phyloP scores from a whole-genome alignment of 2,329 filamentous ascomycete genomes.

The Epichloe brachyelytri region DNA sequence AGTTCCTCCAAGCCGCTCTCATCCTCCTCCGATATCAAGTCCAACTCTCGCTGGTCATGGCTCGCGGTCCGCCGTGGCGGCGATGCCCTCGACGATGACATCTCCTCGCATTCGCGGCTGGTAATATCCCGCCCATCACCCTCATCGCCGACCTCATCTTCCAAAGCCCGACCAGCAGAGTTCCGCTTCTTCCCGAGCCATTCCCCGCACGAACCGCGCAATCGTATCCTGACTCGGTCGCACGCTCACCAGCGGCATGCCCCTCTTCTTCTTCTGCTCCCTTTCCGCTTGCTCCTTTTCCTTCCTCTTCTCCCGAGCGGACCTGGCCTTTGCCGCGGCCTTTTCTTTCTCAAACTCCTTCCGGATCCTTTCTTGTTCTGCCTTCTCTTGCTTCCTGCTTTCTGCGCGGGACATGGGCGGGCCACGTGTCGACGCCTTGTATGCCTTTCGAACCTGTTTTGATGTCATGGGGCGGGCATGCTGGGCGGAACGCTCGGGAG shows the following conservation, averaged over 20 bases:
- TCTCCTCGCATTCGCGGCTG: neutral
- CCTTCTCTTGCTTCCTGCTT: slow-evolving; percentile 24
- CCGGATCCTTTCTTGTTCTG: slow-evolving; percentile 41
- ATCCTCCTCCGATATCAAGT: slow-evolving; percentile 12
- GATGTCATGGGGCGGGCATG: slow-evolving; percentile 24
- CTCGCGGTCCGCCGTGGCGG: neutral
- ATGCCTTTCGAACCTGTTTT: slow-evolving; percentile 27
- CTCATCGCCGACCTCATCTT: neutral
- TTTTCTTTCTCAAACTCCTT: slow-evolving; percentile 39
- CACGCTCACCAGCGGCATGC: slow-evolving; percentile 40
- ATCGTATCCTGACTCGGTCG: slow-evolving; percentile 46
- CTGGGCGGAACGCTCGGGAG: neutral
- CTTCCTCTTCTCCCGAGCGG: slow-evolving; percentile 41
- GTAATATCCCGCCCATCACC: neutral
- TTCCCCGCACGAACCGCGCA: slow-evolving; percentile 34
- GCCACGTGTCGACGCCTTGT: slow-evolving; percentile 21
- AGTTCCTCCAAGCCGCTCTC: slow-evolving; percentile 14
- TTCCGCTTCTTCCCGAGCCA: slow-evolving; percentile 18
- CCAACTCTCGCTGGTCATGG: slow-evolving; percentile 6
- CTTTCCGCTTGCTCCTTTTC: slow-evolving; percentile 37
- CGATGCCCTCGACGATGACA: neutral
- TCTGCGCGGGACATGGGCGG: slow-evolving; percentile 28
- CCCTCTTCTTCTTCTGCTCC: slow-evolving; percentile 37
- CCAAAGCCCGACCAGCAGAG: neutral
- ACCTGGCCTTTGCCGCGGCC: slow-evolving; percentile 33